Evolutionary conservation across 2,329 filamentous ascomycete genomes (phyloP), one percentile per base, ranked within the genome.

Genomic region (Cercospora brassicicola): DNA sequence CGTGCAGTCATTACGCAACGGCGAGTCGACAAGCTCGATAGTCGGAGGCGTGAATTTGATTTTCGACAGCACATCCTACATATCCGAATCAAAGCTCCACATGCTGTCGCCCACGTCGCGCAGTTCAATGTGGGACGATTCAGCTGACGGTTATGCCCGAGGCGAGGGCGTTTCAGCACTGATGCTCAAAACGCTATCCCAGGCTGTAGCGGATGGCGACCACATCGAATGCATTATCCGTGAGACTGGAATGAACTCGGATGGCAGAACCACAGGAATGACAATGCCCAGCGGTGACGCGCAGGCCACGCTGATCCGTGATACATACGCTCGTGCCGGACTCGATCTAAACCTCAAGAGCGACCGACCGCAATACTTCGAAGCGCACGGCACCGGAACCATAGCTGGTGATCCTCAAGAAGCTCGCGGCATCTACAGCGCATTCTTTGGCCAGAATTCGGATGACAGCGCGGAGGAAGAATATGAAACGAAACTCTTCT

Each of bases 91-190:
- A 13, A 71, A 70, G 53, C 61, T 72, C 8, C 66, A 73, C 45
- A 68, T 73, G 67, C 66, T 73, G 10, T 70, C 67, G 11, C 76
- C 77, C 1, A 73, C 72, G 18, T 78, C 79, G 3, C 60, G 68
- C 33, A 71, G 64, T 53, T 69, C 65, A 18, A 78, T 76, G 36
- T 81, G 78, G 67, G 75, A 77, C 13, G 76, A 73, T 2, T 74
- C 73, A 2, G 86, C 83, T 0, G 77, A 85, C 69, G 85, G 84
- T 5, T 85, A 81, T 74, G 84, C 80, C 28, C 81, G 85, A 0
- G 85, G 84, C n/a, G 87, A 89, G 62, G 86, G 85, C 0, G 75
- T 86, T 7, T 81, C 82, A 1, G 77, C 79, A 0, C 69, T 89
- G 0, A 75, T 88, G 0, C 69, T 89, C 0, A 89, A 89, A 73